Evolutionary conservation across 805 yeast genomes (phyloP).

Genomic region (Lipomyces orientalis): DNA sequence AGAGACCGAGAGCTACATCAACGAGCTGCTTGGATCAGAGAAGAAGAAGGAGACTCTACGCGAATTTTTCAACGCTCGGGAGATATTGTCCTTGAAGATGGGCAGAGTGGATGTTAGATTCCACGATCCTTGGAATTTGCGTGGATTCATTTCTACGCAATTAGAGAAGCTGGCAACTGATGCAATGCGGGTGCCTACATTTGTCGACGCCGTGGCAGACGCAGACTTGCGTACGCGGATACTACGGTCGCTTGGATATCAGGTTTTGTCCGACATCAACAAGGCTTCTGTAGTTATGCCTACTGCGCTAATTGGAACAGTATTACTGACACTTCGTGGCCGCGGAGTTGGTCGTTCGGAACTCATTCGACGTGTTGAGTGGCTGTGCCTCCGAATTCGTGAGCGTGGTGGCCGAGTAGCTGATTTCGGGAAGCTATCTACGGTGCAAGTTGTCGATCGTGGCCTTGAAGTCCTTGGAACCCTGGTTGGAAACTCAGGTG

Average conservation of each 20-base stretch:
- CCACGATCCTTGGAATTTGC: conserved; percentile 51
- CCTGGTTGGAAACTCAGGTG: conserved; percentile 42
- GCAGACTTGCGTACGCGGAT: conserved; percentile 38
- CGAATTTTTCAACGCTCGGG: conserved; percentile 47
- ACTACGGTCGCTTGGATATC: conserved; percentile 60
- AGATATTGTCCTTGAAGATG: conserved; percentile 45
- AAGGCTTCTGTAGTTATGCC: conserved; percentile 58
- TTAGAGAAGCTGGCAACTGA: conserved; percentile 22
- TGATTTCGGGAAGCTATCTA: conserved; percentile 43
- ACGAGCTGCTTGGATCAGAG: conserved; percentile 62
- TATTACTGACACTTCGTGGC: conserved; percentile 49
- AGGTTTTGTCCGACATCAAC: conserved; percentile 59
- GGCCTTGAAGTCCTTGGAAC: conserved; percentile 51
- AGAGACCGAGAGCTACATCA: conserved; percentile 59
- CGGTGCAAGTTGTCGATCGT: conserved; percentile 47
- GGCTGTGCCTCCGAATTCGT: conserved; percentile 47
- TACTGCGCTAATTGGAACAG: conserved; percentile 58
- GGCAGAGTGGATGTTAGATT: conserved; percentile 52
- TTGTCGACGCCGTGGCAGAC: conserved; percentile 22
- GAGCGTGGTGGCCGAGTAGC: conserved; percentile 50
- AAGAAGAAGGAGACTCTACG: conserved; percentile 59
- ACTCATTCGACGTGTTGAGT: conserved; percentile 45
- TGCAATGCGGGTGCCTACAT: conserved; percentile 15
- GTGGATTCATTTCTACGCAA: conserved; percentile 44
- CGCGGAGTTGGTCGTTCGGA: conserved; percentile 48